Percentiles rank a stretch among this genome's conserved stretches.
These are phyloP conservation scores for Ocimum tenuiflorum DNA, from an alignment of 257 asterid genomes.

Conservation along the genomic window DNA sequence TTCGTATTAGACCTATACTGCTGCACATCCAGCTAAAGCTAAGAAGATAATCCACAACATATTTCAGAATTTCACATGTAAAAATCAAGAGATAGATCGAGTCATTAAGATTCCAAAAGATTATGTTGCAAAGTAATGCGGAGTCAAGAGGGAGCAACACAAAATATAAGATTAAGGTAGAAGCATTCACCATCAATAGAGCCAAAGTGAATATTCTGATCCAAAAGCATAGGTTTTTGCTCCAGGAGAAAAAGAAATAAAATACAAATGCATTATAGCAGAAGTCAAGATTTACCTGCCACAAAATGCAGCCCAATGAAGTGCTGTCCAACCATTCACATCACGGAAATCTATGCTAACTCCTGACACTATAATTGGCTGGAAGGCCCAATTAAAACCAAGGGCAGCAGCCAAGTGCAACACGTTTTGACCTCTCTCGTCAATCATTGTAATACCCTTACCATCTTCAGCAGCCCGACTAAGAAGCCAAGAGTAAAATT, in stretches of 20 bases:
- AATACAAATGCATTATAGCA: background rate
- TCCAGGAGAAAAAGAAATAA: background rate
- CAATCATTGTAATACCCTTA: slow-evolving; percentile 46
- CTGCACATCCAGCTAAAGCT: slow-evolving; percentile 14
- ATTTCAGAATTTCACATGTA: slow-evolving; percentile 2
- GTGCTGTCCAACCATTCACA: slow-evolving; percentile 89
- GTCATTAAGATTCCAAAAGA: background rate
- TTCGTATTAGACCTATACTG: background rate
- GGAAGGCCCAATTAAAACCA: slow-evolving; percentile 86
- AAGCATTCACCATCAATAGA: background rate
- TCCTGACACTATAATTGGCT: slow-evolving; percentile 61
- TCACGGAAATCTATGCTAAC: slow-evolving; percentile 89
- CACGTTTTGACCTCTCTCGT: slow-evolving; percentile 79
- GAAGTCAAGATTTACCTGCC: slow-evolving; percentile 57
- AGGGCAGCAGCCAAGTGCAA: slow-evolving; percentile 93
- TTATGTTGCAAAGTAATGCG: background rate
- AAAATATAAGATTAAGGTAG: background rate
- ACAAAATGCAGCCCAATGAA: slow-evolving; percentile 95
- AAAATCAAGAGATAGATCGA: slow-evolving; percentile 2
- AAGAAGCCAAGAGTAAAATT: slow-evolving; percentile 68
- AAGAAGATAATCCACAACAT: background rate
- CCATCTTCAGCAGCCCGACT: slow-evolving; percentile 53
- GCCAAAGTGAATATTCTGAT: background rate
- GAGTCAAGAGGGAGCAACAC: slow-evolving; percentile 5
- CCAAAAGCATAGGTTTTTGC: background rate